These are phyloP conservation scores for Aegilops tauschii DNA, from an alignment of 176 grass and related monocot species.

Conservation along the genomic window DNA sequence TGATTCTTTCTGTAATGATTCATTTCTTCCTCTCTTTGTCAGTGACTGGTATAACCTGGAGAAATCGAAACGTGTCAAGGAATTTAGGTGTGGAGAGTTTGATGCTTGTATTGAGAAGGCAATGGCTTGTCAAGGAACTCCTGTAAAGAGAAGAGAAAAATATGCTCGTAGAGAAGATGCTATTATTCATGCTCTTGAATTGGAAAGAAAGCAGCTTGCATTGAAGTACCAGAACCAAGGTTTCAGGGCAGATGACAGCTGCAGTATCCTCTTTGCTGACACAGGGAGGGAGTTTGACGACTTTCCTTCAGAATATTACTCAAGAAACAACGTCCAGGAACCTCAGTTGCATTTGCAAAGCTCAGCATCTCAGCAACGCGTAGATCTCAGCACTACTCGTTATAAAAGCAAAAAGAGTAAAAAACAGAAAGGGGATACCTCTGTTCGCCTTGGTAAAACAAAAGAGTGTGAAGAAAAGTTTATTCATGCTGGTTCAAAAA, in stretches of 20 bases:
- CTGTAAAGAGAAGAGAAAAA: conserved; percentile 85
- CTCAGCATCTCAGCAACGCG: conserved; percentile 27
- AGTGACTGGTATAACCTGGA: conserved; percentile 93
- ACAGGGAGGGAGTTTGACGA: conserved; percentile 30
- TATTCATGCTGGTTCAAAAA: conserved; percentile 39
- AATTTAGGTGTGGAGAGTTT: conserved; percentile 85
- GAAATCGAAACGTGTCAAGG: conserved; percentile 89
- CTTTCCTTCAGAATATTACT: conserved; percentile 31
- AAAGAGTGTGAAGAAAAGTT: conserved; percentile 33
- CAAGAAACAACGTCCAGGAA: conserved; percentile 28
- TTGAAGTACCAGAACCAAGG: conserved; percentile 38
- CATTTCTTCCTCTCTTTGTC: conserved; percentile 27
- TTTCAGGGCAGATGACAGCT: conserved; percentile 20
- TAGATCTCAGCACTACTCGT: conserved; percentile 49
- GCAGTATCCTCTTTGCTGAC: conserved; percentile 22
- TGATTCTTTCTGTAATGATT: conserved; percentile 6
- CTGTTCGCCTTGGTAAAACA: conserved; percentile 32
- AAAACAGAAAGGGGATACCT: conserved; percentile 29
- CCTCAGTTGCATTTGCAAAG: conserved; percentile 29
- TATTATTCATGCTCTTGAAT: conserved; percentile 85
- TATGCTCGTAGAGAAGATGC: conserved; percentile 87
- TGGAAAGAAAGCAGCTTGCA: conserved; percentile 68
- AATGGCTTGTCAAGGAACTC: conserved; percentile 57
- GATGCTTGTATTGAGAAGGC: conserved; percentile 91
- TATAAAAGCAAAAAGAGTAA: conserved; percentile 61